Evolutionary conservation across 495 filamentous ascomycete species (phyloP).

Genomic region (Aspergillus diversus): DNA sequence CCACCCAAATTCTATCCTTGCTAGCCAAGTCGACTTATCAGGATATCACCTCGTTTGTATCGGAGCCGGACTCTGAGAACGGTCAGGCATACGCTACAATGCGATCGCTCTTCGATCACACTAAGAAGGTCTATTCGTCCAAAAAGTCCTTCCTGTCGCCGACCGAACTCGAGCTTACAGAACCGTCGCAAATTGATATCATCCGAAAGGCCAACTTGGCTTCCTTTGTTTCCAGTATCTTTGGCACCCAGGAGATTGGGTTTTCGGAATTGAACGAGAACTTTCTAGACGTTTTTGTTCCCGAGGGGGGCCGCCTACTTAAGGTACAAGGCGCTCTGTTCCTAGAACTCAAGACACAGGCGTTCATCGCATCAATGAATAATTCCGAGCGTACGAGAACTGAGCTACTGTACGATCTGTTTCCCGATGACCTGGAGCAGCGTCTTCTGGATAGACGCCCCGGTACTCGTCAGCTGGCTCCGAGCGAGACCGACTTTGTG

Average conservation of each 20-base stretch:
- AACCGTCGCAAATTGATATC: constrained; percentile 68
- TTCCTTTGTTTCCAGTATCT: constrained; percentile 79
- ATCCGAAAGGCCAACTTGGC: constrained; percentile 88
- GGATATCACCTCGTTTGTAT: constrained; percentile 76
- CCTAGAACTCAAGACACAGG: constrained; percentile 84
- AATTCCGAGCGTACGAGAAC: constrained; percentile 66
- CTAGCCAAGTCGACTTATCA: constrained; percentile 68
- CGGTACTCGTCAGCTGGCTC: constrained; percentile 63
- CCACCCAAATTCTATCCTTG: constrained; percentile 70
- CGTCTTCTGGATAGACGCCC: constrained; percentile 66
- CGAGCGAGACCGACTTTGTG: constrained; percentile 77
- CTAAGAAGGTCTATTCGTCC: constrained; percentile 76
- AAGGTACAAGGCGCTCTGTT: constrained; percentile 74
- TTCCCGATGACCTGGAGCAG: constrained; percentile 70
- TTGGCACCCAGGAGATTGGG: constrained; percentile 80
- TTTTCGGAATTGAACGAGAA: constrained; percentile 82
- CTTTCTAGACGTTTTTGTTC: constrained; percentile 83
- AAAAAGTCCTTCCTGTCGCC: constrained; percentile 71
- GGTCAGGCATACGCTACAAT: constrained; percentile 80
- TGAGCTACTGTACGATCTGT: constrained; percentile 72
- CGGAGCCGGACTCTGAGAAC: constrained; percentile 72
- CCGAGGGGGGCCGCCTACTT: constrained; percentile 70
- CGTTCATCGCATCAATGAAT: constrained; percentile 73
- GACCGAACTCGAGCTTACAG: constrained; percentile 70
- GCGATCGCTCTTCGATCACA: constrained; percentile 78